Conservation (phyloP, 305 asterid genomes). For the Galium porrigens region DNA sequence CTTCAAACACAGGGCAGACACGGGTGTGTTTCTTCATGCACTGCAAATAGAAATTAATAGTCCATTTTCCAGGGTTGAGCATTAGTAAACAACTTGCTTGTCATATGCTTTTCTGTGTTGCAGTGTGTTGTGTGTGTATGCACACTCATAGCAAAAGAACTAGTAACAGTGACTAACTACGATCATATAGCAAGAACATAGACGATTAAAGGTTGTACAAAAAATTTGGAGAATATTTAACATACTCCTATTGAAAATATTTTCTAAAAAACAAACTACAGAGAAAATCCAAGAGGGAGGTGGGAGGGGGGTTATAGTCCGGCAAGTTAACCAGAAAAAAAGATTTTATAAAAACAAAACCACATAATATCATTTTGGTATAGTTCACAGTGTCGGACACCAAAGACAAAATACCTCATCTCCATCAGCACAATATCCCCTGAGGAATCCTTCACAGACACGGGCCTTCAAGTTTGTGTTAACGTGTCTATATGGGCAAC, state of each 20-base stretch:
- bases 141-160: background rate
- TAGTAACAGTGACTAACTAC: background rate
- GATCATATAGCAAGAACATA: background rate
- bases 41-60: conserved; percentile 51
- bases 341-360: background rate
- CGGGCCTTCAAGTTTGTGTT: conserved; percentile 52
- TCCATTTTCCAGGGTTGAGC: conserved; percentile 46
- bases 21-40: conserved; percentile 92
- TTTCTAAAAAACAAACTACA: background rate
- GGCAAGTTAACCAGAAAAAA: background rate
- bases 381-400: conserved; percentile 10
- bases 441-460: conserved; percentile 73
- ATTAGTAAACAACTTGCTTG: conserved; percentile 34
- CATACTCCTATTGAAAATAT: too few relatives aligned
- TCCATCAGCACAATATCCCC: conserved; percentile 91
- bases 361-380: background rate
- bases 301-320: background rate
- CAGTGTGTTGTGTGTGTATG: background rate
- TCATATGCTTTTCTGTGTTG: conserved; percentile 13
- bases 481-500: conserved; percentile 90
- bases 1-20: conserved; percentile 66
- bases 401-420: conserved; percentile 58
- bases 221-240: background rate
- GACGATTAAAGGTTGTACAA: background rate
- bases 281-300: background rate